These are phyloP conservation scores for Arthromyces matolae DNA, from an alignment of 768 basidiomycete genomes.

Conservation along the genomic window DNA sequence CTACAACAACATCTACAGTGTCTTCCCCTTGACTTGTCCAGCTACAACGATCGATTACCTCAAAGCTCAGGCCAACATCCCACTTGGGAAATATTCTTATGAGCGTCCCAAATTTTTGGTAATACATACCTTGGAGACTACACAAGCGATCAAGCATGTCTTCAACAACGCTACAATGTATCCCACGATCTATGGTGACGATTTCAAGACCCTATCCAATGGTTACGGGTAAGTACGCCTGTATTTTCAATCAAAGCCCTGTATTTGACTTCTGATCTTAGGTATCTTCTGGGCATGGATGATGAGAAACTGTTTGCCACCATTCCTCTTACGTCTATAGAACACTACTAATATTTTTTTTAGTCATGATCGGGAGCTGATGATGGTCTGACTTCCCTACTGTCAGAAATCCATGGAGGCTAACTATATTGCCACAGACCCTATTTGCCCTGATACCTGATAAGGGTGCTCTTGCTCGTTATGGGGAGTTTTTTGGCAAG, in stretches of 20 bases:
- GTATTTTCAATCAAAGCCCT: not conserved
- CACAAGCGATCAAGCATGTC: conserved; percentile 17
- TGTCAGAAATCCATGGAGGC: not conserved
- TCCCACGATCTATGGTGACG: conserved; percentile 12
- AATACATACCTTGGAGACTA: conserved; percentile 11
- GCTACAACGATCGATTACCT: not conserved
- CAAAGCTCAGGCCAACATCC: not conserved
- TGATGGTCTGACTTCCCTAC: conserved; percentile 14
- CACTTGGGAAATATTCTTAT: conserved; percentile 7
- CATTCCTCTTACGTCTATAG: not conserved
- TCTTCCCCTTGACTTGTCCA: conserved; percentile 21
- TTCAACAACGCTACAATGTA: conserved; percentile 16
- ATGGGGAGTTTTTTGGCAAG: conserved; percentile 16
- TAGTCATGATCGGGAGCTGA: conserved; percentile 20
- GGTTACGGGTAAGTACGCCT: conserved; percentile 18
- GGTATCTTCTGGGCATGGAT: conserved; percentile 20
- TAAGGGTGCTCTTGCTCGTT: conserved; percentile 10
- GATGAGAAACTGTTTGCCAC: conserved; percentile 13
- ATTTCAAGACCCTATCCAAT: conserved; percentile 15
- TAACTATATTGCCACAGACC: conserved; percentile 9
- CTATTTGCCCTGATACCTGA: conserved; percentile 20
- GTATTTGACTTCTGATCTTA: not conserved
- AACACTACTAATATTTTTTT: not conserved
- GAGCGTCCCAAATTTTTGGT: conserved; percentile 9
- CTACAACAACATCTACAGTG: conserved; percentile 20